Evolutionary conservation across 805 yeast genomes (phyloP), one percentile per base, ranked within the genome.

Genomic region (Clavispora vitiphila): DNA sequence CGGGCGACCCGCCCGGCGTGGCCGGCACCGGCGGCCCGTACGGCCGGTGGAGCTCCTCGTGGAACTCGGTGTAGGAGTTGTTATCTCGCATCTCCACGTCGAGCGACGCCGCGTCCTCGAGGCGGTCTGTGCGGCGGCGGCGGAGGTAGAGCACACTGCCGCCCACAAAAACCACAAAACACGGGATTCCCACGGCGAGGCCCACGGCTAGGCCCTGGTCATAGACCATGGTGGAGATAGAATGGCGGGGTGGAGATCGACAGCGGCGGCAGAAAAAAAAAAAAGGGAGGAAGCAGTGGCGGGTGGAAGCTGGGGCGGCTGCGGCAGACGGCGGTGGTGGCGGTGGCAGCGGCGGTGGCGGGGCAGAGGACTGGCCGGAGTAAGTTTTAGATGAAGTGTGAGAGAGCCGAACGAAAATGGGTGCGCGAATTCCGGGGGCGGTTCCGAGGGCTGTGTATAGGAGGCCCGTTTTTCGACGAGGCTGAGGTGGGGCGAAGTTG

Each of bases 121-220:
- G 43, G 25, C 46, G 47, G 42, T 64, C 70, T 22, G 55, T 54
- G 29, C 60, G 54, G 32, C 61, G 60, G 47, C 63, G 62, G 37
- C 65, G 49, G 34, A 47, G 39, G 62, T 64, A 64, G 40, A 69
- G 52, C 11, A 53, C 22, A 4, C 51, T 25, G 26, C 54, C 49
- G 12, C 56, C 56, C 5, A 53, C 27, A 5, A 68, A 23, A 14
- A 67, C 55, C 6, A 69, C 41, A 35, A 60, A 55, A 23, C 65
- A 53, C 3, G 74, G 74, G 16, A 68, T 50, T 6, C 74, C 74
- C 16, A 69, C 65, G 15, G 71, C 68, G 30, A 69, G 54, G 3
- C 74, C 74, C 12, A 69, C 72, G 6, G 73, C 64, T 41, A 67
- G 53, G 12, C 40, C 22, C 34, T 46, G 50, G 37, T 48, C 47